Evolutionary conservation across 331 rosid species (phyloP), one percentile per base, ranked within the genome.

Genomic region (Quercus phellos): DNA sequence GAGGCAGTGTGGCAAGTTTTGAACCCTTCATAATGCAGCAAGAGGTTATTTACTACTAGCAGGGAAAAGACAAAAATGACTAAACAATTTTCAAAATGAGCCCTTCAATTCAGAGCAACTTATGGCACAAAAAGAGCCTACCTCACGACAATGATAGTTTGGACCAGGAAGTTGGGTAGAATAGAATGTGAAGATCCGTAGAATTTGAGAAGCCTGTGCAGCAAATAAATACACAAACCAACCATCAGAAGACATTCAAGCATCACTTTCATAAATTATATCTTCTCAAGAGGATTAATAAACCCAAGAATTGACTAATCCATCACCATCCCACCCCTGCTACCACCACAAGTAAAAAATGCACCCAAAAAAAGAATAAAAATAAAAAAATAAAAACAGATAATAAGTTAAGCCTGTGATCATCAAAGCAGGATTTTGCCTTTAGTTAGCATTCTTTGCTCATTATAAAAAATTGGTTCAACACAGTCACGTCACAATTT

Each of bases 121-220:
- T 12, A 21, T 13, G 24, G 24, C 10, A 29, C n/a, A 54, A 3
- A 21, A 69, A 51, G 60, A 63, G 11, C 51, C 74, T 88, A 95
- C 99, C 99, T 82, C 96, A 4, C 96, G 96, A 69, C 99, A 95
- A 80, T 95, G 99, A 81, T 95, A 95, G 80, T 95, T 95, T 76
- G 99, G 99, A 84, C 99, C 99, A 4, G 98, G 99, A 84, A 95
- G 99, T 79, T 95, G 98, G n/a, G 99, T 95, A 1, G 97, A 83
- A 87, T 95, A 95, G 85, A 95, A 95, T 26, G 99, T 90, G 70
- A 91, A 64, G 58, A 95, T 87, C 14, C 99, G 96, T 22, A 95
- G 97, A 78, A 84, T 38, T 75, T 95, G 99, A 86, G 89, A 89
- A 82, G 83, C 91, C 99, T 95, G 88, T 95, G 87, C 75, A 75